These are phyloP conservation scores for Dalbergia oliveri DNA, from an alignment of 306 rosid genomes.

Conservation along the genomic window DNA sequence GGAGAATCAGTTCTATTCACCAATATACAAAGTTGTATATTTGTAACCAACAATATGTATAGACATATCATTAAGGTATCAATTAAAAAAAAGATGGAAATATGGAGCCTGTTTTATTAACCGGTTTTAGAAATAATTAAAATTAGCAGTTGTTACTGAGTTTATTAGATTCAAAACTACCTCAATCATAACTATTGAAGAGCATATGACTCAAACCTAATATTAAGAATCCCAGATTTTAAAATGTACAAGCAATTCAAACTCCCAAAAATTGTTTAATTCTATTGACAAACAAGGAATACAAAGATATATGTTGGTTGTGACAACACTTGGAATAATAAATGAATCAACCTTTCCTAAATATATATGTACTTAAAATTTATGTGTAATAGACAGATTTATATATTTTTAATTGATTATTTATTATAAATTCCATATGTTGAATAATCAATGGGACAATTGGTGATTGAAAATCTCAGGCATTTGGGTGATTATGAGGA, in stretches of 20 bases:
- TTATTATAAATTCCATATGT: not conserved
- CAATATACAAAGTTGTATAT: not conserved
- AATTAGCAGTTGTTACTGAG: not conserved
- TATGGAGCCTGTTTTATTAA: not conserved
- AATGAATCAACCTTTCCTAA: conserved; percentile 1
- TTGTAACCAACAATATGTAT: not conserved
- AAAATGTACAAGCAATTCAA: conserved; percentile 17
- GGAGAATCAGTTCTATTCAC: conserved; percentile 6
- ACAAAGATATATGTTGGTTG: conserved; percentile 23
- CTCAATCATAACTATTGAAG: not conserved
- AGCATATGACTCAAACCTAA: conserved; percentile 3
- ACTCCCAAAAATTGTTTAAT: conserved; percentile 14
- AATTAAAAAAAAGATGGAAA: not conserved
- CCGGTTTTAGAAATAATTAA: conserved; percentile 1
- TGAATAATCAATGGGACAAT: conserved; percentile 15
- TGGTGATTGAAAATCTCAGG: not conserved
- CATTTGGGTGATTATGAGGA: not conserved
- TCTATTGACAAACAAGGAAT: conserved; percentile 18
- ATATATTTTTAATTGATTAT: not conserved
- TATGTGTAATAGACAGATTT: not conserved
- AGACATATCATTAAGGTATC: conserved; percentile 4
- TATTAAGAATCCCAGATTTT: not conserved
- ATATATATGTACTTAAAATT: not conserved
- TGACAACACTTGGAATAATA: conserved; percentile 8
- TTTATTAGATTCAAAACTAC: not conserved